These are phyloP conservation scores for Euphrasia arctica DNA, from an alignment of 305 asterid genomes.

Conservation along the genomic window DNA sequence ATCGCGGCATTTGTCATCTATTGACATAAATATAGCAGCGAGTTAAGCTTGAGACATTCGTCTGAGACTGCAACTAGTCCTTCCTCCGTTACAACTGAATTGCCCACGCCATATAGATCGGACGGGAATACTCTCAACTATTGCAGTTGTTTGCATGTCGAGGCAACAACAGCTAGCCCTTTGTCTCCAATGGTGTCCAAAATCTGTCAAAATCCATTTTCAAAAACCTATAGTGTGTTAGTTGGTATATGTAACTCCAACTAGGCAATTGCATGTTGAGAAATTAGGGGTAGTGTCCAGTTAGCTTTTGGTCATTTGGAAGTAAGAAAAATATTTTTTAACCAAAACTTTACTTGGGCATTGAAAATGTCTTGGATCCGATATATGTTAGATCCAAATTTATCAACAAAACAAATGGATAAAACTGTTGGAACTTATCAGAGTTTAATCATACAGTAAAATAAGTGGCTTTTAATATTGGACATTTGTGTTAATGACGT, in stretches of 20 bases:
- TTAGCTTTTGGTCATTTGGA: neutral
- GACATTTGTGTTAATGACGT: too few species aligned
- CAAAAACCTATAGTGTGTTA: neutral
- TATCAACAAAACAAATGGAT: too few species aligned
- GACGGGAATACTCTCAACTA: conserved; percentile 76
- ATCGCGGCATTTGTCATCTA: conserved; percentile 89
- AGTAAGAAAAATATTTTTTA: neutral
- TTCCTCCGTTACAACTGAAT: conserved; percentile 51
- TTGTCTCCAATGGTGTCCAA: conserved; percentile 72
- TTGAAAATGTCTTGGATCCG: neutral
- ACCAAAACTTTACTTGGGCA: neutral
- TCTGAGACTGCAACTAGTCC: conserved; percentile 77
- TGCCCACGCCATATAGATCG: conserved; percentile 40
- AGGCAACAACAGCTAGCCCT: conserved; percentile 62
- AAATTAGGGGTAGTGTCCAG: neutral
- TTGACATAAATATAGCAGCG: conserved; percentile 36
- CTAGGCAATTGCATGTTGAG: neutral
- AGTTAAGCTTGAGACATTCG: conserved; percentile 63
- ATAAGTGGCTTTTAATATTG: too few species aligned
- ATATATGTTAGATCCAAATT: neutral
- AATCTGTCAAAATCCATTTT: conserved; percentile 39
- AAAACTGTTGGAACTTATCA: too few species aligned
- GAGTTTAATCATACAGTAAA: too few species aligned
- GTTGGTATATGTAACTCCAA: neutral
- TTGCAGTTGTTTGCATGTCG: conserved; percentile 66